These are phyloP conservation scores for Paulownia fortunei DNA, from an alignment of 257 asterid species.

Conservation along the genomic window DNA sequence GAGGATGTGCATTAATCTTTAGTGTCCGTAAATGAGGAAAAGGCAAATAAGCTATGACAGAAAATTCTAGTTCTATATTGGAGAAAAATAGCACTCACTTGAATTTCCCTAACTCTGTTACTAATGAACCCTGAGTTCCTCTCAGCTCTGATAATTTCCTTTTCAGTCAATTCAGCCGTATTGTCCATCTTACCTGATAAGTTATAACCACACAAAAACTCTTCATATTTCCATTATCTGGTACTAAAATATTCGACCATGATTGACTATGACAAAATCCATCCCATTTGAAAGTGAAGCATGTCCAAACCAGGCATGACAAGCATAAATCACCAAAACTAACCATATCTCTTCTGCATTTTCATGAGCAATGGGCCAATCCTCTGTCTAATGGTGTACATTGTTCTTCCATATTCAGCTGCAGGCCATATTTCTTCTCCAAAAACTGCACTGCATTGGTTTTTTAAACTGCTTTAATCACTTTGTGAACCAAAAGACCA, in stretches of 20 bases:
- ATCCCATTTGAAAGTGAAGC: too few species aligned
- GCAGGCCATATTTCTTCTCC: constrained; percentile 99
- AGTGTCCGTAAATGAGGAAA: neutral
- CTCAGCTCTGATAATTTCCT: constrained; percentile 84
- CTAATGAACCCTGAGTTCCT: constrained; percentile 86
- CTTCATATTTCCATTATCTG: neutral
- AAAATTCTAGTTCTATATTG: neutral
- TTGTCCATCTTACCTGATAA: constrained; percentile 73
- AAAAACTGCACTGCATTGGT: constrained; percentile 90
- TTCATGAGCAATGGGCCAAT: constrained; percentile 86
- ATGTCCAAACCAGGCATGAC: neutral
- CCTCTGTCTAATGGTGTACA: constrained; percentile 91
- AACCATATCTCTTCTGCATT: constrained; percentile 92
- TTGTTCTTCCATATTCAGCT: constrained; percentile 97
- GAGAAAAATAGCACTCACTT: constrained; percentile 50
- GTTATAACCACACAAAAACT: neutral
- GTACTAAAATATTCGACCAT: too few species aligned
- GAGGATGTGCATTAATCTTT: neutral
- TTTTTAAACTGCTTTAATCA: constrained; percentile 33
- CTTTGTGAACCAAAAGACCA: too few species aligned
- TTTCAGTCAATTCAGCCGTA: constrained; percentile 81
- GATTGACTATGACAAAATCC: too few species aligned
- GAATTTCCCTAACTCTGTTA: constrained; percentile 79
- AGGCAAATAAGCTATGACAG: neutral
- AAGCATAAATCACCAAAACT: constrained; percentile 11